A percentile compares a stretch with the other conserved stretches of the same genome.
Conservation (phyloP, 2,329 filamentous ascomycete species). For the Aspergillus intermedius region DNA sequence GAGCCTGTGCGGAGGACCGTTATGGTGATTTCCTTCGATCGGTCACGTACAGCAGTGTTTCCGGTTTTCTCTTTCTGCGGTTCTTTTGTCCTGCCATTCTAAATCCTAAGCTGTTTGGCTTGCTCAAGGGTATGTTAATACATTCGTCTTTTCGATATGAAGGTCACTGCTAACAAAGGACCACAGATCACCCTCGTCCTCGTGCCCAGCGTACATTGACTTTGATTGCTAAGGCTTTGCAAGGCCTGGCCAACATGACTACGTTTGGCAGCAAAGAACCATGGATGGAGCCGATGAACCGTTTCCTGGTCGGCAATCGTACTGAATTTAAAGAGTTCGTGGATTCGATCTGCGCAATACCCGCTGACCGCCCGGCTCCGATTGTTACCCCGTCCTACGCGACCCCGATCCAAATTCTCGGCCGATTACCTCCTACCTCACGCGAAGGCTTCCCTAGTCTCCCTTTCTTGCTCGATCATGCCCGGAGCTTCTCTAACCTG, state of each 20-base stretch:
- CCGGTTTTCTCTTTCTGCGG: slow-evolving; percentile 85
- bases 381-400: slow-evolving; percentile 78
- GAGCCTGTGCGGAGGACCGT: slow-evolving; percentile 85
- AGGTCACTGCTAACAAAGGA: slow-evolving; percentile 14
- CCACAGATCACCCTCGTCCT: slow-evolving; percentile 68
- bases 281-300: slow-evolving; percentile 99
- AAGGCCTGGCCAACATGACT: slow-evolving; percentile 83
- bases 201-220: slow-evolving; percentile 83
- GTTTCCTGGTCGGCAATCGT: slow-evolving; percentile 68
- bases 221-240: slow-evolving; percentile 83
- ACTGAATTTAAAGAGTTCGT: slow-evolving; percentile 80
- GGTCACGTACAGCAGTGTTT: slow-evolving; percentile 88
- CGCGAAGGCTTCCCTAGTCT: slow-evolving; percentile 89
- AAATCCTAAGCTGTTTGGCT: slow-evolving; percentile 86
- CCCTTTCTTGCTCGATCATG: slow-evolving; percentile 85
- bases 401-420: slow-evolving; percentile 83
- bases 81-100: slow-evolving; percentile 96
- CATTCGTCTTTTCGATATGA: background rate
- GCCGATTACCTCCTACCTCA: slow-evolving; percentile 69
- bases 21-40: slow-evolving; percentile 89
- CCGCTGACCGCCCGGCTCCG: slow-evolving; percentile 59
- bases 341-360: slow-evolving; percentile 77
- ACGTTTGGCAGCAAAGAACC: slow-evolving; percentile 89
- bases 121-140: slow-evolving; percentile 57
- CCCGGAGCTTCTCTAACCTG: slow-evolving; percentile 75